phyloP scores from a whole-genome alignment of 805 yeast genomes.

The Scheffersomyces stipitis region DNA sequence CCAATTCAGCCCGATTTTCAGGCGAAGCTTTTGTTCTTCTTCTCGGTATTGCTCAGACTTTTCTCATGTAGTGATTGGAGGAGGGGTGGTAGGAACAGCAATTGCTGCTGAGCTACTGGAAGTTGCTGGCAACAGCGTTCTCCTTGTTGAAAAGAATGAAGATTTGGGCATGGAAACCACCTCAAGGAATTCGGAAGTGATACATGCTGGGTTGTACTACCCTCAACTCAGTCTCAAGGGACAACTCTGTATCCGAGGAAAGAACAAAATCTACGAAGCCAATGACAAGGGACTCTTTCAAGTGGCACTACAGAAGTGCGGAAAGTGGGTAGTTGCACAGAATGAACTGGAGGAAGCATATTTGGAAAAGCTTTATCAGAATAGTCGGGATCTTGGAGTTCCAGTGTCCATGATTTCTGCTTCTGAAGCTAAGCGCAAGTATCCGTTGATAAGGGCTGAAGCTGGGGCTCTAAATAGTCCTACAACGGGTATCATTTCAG shows the following conservation, averaged over 20 bases:
- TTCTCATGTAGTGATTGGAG: constrained; percentile 77
- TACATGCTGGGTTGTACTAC: constrained; percentile 87
- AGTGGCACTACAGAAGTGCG: constrained; percentile 64
- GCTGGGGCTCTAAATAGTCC: constrained; percentile 70
- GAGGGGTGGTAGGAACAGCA: constrained; percentile 83
- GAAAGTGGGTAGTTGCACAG: constrained; percentile 89
- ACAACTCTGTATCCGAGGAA: constrained; percentile 72
- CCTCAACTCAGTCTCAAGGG: constrained; percentile 69
- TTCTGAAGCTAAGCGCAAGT: constrained; percentile 44
- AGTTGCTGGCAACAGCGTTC: constrained; percentile 47
- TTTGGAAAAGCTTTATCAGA: constrained; percentile 51
- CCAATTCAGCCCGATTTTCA: too few species aligned
- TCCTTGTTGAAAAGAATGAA: constrained; percentile 67
- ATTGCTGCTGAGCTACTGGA: constrained; percentile 66
- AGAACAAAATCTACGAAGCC: constrained; percentile 62
- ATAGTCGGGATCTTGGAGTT: constrained; percentile 50
- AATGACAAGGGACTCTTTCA: constrained; percentile 21
- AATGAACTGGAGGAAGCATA: constrained; percentile 59
- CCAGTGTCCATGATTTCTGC: constrained; percentile 58
- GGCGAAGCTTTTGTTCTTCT: too few species aligned
- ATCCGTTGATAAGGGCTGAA: constrained; percentile 67
- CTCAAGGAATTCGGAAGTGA: constrained; percentile 88
- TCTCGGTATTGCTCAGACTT: constrained; percentile 47
- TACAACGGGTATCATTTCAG: constrained; percentile 80
- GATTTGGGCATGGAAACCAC: constrained; percentile 78